Percentiles rank a stretch among this genome's conserved stretches.
Evolutionary conservation across 1,284 basidiomycete genomes (phyloP).

Genomic region (Fomitopsis schrenkii): DNA sequence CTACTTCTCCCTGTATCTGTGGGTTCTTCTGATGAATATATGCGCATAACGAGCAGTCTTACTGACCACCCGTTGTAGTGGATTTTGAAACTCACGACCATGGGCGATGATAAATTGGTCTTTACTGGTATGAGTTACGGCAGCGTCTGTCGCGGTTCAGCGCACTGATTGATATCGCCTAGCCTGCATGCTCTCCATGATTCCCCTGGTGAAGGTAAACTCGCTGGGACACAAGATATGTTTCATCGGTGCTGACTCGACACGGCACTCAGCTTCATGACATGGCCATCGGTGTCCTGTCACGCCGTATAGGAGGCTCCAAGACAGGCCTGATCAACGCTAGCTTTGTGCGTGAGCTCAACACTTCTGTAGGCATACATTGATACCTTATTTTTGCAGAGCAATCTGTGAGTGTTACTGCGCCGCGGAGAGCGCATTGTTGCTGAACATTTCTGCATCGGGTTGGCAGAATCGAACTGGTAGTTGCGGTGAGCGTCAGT

Average conservation of each 20-base stretch:
- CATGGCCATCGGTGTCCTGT: slow-evolving; percentile 72
- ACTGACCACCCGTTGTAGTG: slow-evolving; percentile 39
- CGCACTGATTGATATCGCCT: neutral
- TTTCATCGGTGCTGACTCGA: slow-evolving; percentile 6
- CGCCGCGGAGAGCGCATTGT: slow-evolving; percentile 1
- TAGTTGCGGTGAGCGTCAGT: slow-evolving; percentile 57
- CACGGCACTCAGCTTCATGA: slow-evolving; percentile 61
- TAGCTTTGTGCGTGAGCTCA: slow-evolving; percentile 55
- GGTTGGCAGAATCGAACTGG: slow-evolving; percentile 58
- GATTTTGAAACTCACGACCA: slow-evolving; percentile 54
- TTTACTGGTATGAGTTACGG: slow-evolving; percentile 53
- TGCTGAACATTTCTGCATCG: slow-evolving; percentile 2
- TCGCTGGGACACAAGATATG: too few relatives aligned
- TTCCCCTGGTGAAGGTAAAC: slow-evolving; percentile 68
- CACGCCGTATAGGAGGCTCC: slow-evolving; percentile 71
- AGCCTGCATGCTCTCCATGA: slow-evolving; percentile 65
- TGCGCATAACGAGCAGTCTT: neutral
- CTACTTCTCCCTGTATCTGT: slow-evolving; percentile 59
- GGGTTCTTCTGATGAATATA: slow-evolving; percentile 18
- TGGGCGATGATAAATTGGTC: slow-evolving; percentile 52
- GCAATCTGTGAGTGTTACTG: slow-evolving; percentile 53
- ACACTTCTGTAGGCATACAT: slow-evolving; percentile 2
- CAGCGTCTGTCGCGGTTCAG: neutral
- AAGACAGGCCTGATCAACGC: slow-evolving; percentile 80
- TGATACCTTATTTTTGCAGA: slow-evolving; percentile 34